Evolutionary conservation across 106 monocot species (phyloP), one percentile per base, ranked within the genome.

Genomic region (Dendrobium chrysotoxum): DNA sequence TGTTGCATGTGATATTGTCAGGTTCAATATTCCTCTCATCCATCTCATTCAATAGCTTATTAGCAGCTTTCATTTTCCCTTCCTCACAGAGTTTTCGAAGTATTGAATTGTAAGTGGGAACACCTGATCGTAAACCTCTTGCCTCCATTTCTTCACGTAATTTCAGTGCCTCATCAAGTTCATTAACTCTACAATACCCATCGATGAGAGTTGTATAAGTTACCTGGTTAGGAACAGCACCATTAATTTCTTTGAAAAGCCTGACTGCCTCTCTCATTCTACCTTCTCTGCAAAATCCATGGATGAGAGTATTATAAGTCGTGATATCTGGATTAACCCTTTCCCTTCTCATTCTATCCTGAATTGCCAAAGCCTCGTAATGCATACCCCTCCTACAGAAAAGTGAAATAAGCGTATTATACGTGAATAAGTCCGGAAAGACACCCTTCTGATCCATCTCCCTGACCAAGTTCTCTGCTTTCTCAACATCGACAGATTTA

Each of bases 141-240:
- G 79, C 83, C 77, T 95, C 91, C 99, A 99, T 99, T 80, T 95
- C 99, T 79, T 85, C 81, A 1, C 64, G 71, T 35, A 99, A 74
- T 26, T 68, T 77, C 12, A 93, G 64, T 5, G 93, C 99, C 78
- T 84, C 93, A 16, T 88, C 85, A 39, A 95, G 81, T n/a, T 95
- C 83, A 80, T 91, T 88, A n/a, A 64, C 84, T 67, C 87, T 88
- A 75, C 99, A 99, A 72, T 87, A 93, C 0, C 99, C 95, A 85
- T 95, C 95, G 41, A 99, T 95, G 39, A 99, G 84, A 18, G 93
- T 95, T 31, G 99, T 99, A 46, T 95, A 99, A 21, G 93, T 95
- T 10, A 99, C 91, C 54, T 84, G 83, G 57, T 92, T 91, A 1
- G 95, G 90, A 42, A 44, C 65, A 44, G 25, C 89, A 75, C 72